Evolutionary conservation across 257 asterid species (phyloP).

Genomic region (Lithospermum erythrorhizon): DNA sequence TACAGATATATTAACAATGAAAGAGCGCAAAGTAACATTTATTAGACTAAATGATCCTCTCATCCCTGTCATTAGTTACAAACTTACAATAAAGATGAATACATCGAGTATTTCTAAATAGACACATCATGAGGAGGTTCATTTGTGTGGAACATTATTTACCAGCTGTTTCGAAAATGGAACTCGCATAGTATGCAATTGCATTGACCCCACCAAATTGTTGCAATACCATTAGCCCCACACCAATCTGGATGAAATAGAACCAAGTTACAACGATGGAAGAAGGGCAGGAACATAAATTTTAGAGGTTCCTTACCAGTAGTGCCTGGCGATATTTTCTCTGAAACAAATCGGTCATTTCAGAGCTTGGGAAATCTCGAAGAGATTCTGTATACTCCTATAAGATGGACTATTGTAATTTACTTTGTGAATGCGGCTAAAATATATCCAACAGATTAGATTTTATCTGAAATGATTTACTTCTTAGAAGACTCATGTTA

Average conservation of each 20-base stretch:
- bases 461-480: not conserved
- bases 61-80: too few relatives aligned
- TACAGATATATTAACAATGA: too few relatives aligned
- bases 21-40: too few relatives aligned
- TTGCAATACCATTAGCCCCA: slow-evolving; percentile 88
- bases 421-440: not conserved
- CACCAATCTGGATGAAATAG: slow-evolving; percentile 53
- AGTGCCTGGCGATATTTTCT: slow-evolving; percentile 67
- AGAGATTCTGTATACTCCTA: slow-evolving; percentile 62
- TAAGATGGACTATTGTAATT: slow-evolving; percentile 1
- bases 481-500: slow-evolving; percentile 2
- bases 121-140: not conserved
- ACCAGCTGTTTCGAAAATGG: slow-evolving; percentile 81
- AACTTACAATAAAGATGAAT: too few relatives aligned
- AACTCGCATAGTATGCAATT: slow-evolving; percentile 76
- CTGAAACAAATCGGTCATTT: slow-evolving; percentile 63
- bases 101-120: not conserved
- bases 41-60: too few relatives aligned
- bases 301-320: slow-evolving; percentile 28
- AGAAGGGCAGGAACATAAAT: not conserved
- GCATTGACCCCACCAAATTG: slow-evolving; percentile 90
- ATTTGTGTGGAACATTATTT: slow-evolving; percentile 5
- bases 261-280: not conserved
- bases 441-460: not conserved
- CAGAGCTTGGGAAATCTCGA: slow-evolving; percentile 36